A percentile compares a stretch with the other conserved stretches of the same genome.
These are phyloP conservation scores for Rhizopus microsporus DNA, from an alignment of 371 early-diverging fungal genomes.

Conservation along the genomic window DNA sequence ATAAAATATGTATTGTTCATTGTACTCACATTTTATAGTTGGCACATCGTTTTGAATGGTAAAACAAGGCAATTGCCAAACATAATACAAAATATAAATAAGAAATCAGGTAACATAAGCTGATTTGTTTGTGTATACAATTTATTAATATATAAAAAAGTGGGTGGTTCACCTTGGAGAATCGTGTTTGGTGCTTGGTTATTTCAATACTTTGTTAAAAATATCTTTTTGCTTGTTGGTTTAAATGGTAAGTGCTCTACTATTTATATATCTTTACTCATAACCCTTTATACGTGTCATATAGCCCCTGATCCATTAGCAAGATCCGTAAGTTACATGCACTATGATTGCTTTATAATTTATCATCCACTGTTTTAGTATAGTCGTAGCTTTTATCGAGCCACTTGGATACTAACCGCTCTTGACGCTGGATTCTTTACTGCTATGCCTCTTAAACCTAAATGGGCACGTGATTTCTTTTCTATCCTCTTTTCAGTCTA, in stretches of 20 bases:
- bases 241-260: conserved; percentile 51
- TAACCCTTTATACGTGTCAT: background rate
- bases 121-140: conserved; percentile 8
- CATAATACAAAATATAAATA: conserved; percentile 20
- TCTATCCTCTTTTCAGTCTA: conserved; percentile 77
- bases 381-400: conserved; percentile 89
- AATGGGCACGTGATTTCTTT: conserved; percentile 71
- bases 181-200: conserved; percentile 73
- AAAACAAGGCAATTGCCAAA: conserved; percentile 28
- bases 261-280: background rate
- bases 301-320: conserved; percentile 74
- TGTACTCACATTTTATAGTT: background rate
- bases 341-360: background rate
- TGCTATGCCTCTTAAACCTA: conserved; percentile 81
- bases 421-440: conserved; percentile 96
- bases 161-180: conserved; percentile 74
- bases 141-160: conserved; percentile 29
- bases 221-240: conserved; percentile 57
- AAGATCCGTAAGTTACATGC: conserved; percentile 44
- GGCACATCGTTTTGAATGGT: conserved; percentile 29
- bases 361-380: conserved; percentile 59
- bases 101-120: conserved; percentile 26
- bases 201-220: conserved; percentile 59
- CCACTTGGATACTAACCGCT: conserved; percentile 89
- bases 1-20: background rate